Evolutionary conservation across 805 yeast genomes (phyloP), one percentile per base, ranked within the genome.

Genomic region (Pichia membranifaciens): DNA sequence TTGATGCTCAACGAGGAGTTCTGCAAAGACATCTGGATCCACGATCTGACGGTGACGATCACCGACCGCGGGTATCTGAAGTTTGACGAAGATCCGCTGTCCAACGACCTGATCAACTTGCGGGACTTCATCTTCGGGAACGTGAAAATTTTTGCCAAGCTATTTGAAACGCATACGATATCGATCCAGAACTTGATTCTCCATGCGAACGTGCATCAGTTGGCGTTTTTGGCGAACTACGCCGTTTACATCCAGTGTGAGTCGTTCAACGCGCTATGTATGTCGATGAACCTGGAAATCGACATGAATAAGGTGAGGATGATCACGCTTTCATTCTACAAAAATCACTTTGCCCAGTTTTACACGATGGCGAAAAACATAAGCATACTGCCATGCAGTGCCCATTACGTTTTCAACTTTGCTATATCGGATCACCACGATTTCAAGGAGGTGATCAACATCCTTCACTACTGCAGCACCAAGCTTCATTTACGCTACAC

Each of bases 381-480:
- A 9, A 5, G 17, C 21, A 5, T 3, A 12, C n/a, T 17, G 16
- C 20, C 20, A 8, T 9, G 8, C 6, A 31, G 31, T 41, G 16
- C 18, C 15, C 29, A 41, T 8, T 41, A 41, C 22, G 10, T 18
- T 15, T 4, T 41, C n/a, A 8, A 29, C 15, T 41, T 41, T 31
- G 22, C 33, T 9, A 41, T 41, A 16, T 23, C 2, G 15, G 43
- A 41, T 41, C 37, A 31, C 31, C 13, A 41, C 21, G 43, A 41
- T 12, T 41, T 41, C 22, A 41, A 41, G 20, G 43, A 41, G 20
- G 15, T n/a, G 7, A 29, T 41, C 20, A 41, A 31, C 10, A 41
- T 41, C 12, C 4, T 41, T 5, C 43, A 41, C 13, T 18, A 18
- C 31, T 41, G 37, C 13, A 18, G 16, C 6, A 37, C 22, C 9